Percentiles rank a stretch among this genome's conserved stretches.
phyloP scores from a whole-genome alignment of 2,329 filamentous ascomycete species.

The Aspergillus phoenicis region DNA sequence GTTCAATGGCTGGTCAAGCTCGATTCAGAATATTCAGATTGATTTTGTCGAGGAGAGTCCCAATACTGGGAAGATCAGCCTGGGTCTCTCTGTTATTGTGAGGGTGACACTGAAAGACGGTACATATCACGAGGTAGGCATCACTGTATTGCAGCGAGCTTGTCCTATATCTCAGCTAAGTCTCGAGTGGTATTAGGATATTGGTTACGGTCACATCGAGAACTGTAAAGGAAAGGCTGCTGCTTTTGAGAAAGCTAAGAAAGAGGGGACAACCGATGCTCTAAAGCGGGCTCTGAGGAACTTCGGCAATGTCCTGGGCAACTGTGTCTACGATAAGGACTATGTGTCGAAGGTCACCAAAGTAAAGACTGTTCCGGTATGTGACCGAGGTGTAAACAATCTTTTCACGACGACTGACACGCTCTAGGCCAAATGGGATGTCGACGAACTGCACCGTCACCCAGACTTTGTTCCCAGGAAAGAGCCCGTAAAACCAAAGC shows the following conservation, averaged over 20 bases:
- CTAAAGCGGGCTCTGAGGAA: constrained; percentile 85
- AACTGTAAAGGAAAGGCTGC: constrained; percentile 94
- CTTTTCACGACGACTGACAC: constrained; percentile 18
- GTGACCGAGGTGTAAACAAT: constrained; percentile 11
- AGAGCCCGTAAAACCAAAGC: constrained; percentile 47
- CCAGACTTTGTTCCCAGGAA: constrained; percentile 69
- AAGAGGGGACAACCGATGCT: constrained; percentile 93
- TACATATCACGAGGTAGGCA: constrained; percentile 78
- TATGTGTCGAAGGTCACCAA: constrained; percentile 89
- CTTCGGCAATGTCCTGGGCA: constrained; percentile 96
- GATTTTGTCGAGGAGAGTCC: constrained; percentile 91
- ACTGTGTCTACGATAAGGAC: constrained; percentile 96
- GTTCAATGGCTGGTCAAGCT: constrained; percentile 96
- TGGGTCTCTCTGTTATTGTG: constrained; percentile 88
- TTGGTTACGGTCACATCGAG: constrained; percentile 95
- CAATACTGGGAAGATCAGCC: constrained; percentile 73
- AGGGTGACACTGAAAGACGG: constrained; percentile 88
- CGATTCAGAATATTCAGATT: constrained; percentile 91
- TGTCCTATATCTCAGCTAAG: constrained; percentile 7
- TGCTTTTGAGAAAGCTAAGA: constrained; percentile 98
- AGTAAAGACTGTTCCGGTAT: constrained; percentile 72
- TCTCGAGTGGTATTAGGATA: constrained; percentile 58
- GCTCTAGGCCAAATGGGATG: constrained; percentile 68
- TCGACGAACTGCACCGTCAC: constrained; percentile 79
- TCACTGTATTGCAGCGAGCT: background rate